Evolutionary conservation across 805 yeast genomes (phyloP).

Genomic region (Monosporozyma servazzii): DNA sequence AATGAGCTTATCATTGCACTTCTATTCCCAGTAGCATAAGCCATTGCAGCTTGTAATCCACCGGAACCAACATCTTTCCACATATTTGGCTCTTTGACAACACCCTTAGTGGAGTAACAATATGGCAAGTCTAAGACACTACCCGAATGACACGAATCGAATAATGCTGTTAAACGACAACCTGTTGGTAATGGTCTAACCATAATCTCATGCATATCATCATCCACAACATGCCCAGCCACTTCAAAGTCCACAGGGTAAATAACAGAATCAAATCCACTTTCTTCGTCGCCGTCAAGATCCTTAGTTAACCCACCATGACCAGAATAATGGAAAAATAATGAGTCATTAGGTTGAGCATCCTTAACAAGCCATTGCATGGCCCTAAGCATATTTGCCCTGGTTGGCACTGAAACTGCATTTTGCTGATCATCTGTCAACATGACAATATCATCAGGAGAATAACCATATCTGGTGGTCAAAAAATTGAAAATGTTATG

Average conservation of each 20-base stretch:
- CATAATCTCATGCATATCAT: constrained; percentile 60
- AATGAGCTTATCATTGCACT: constrained; percentile 36
- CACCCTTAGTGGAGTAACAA: constrained; percentile 74
- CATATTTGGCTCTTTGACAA: constrained; percentile 69
- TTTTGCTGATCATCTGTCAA: constrained; percentile 48
- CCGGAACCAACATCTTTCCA: constrained; percentile 68
- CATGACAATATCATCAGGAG: constrained; percentile 46
- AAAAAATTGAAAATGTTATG: constrained; percentile 42
- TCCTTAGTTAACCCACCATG: constrained; percentile 76
- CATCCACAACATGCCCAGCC: constrained; percentile 65
- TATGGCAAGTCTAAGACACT: constrained; percentile 74
- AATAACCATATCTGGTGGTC: constrained; percentile 38
- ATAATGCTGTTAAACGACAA: constrained; percentile 66
- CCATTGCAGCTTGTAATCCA: constrained; percentile 47
- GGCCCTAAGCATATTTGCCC: constrained; percentile 62
- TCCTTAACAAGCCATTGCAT: constrained; percentile 73
- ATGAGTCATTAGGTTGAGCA: constrained; percentile 68
- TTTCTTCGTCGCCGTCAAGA: constrained; percentile 64
- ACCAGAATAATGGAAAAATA: constrained; percentile 78
- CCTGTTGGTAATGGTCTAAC: constrained; percentile 65
- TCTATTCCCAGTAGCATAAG: constrained; percentile 52
- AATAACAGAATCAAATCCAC: constrained; percentile 62
- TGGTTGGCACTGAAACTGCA: constrained; percentile 47
- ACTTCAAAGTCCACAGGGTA: constrained; percentile 65
- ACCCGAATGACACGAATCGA: constrained; percentile 84